Evolutionary conservation across 108 stramenopile species (phyloP).

Genomic region (Pseudonitzschia multiseries): DNA sequence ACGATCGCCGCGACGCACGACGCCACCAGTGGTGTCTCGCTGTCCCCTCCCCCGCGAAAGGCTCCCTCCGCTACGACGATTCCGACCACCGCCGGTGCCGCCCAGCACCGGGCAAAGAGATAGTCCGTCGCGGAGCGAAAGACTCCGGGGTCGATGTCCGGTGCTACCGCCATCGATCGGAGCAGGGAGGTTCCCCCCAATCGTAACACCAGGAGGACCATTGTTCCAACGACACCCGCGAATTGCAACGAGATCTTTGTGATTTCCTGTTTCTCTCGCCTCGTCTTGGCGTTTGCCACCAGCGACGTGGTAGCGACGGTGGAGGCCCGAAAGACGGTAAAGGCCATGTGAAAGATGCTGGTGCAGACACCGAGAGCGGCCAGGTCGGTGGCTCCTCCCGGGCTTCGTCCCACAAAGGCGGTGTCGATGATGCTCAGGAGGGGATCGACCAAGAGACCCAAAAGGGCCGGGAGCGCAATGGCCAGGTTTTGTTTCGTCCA

Average conservation of each 20-base stretch:
- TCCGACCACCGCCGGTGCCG: slow-evolving; percentile 59
- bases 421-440: slow-evolving; percentile 65
- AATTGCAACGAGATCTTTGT: slow-evolving; percentile 41
- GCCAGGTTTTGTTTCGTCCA: slow-evolving; percentile 49
- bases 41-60: slow-evolving; percentile 60
- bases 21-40: slow-evolving; percentile 50
- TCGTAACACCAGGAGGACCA: slow-evolving; percentile 28
- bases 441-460: slow-evolving; percentile 66
- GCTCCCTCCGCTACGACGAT: slow-evolving; percentile 59
- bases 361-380: slow-evolving; percentile 71
- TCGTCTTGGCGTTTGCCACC: slow-evolving; percentile 30
- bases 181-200: slow-evolving; percentile 33
- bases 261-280: slow-evolving; percentile 34
- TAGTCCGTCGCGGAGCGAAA: slow-evolving; percentile 43
- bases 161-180: slow-evolving; percentile 63
- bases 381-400: slow-evolving; percentile 43
- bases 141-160: slow-evolving; percentile 27
- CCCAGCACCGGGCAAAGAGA: slow-evolving; percentile 45
- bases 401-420: slow-evolving; percentile 47
- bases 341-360: slow-evolving; percentile 69
- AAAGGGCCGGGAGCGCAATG: slow-evolving; percentile 62
- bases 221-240: slow-evolving; percentile 34
- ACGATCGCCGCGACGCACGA: slow-evolving; percentile 38
- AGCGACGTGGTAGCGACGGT: slow-evolving; percentile 54
- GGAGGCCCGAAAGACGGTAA: slow-evolving; percentile 63